Conservation (phyloP, 306 rosid genomes). For the Prunus salicina region DNA sequence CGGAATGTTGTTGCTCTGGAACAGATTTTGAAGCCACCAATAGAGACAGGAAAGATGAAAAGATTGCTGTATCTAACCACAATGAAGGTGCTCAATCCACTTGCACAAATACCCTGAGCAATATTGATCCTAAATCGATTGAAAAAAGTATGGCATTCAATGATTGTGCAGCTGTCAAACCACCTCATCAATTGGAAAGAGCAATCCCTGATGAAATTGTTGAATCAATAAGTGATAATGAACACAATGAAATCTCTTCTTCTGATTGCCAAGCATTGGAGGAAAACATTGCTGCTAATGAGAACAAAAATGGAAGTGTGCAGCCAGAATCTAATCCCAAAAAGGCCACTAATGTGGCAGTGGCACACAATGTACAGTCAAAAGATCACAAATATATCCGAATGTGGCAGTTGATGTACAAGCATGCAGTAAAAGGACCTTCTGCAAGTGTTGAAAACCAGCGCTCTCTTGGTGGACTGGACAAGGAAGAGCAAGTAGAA, state of each 20-base stretch:
- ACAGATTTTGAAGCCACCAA: not conserved
- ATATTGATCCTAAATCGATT: constrained; percentile 4
- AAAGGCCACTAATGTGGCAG: constrained; percentile 18
- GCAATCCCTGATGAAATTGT: constrained; percentile 3
- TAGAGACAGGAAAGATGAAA: constrained; percentile 3
- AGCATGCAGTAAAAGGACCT: constrained; percentile 53
- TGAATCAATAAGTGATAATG: constrained; percentile 20
- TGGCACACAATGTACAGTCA: constrained; percentile 23
- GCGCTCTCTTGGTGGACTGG: constrained; percentile 25
- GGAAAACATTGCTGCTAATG: constrained; percentile 22
- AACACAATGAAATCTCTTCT: constrained; percentile 25
- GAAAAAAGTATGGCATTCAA: not conserved
- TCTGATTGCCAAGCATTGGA: constrained; percentile 19
- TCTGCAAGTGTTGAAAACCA: constrained; percentile 30
- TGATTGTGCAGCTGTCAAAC: not conserved
- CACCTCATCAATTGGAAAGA: not conserved
- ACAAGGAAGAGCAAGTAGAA: constrained; percentile 35
- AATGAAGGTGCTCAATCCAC: constrained; percentile 15
- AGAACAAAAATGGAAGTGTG: constrained; percentile 15
- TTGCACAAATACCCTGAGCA: not conserved
- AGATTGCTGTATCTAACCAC: not conserved
- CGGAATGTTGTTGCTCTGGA: not conserved
- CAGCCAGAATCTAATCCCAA: constrained; percentile 28
- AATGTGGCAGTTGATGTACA: constrained; percentile 84
- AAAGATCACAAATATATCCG: constrained; percentile 52